A percentile compares a stretch with the other conserved stretches of the same genome.
Evolutionary conservation across 2,329 filamentous ascomycete genomes (phyloP).

Genomic region (Botrytis cinerea): DNA sequence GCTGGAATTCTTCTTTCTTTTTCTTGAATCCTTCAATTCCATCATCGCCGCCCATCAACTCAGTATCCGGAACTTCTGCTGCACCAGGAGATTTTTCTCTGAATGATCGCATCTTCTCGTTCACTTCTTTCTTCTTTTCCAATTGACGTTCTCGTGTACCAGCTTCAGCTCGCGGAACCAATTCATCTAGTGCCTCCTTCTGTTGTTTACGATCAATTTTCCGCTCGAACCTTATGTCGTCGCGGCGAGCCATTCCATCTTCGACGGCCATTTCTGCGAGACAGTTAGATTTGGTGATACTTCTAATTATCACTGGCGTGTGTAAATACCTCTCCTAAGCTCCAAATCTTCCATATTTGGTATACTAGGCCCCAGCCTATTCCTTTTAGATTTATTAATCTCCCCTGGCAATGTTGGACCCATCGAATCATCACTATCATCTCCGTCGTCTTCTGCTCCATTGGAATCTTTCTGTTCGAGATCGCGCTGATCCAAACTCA

Average conservation of each 20-base stretch:
- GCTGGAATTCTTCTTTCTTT: slow-evolving; percentile 63
- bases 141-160: slow-evolving; percentile 81
- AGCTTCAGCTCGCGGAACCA: slow-evolving; percentile 78
- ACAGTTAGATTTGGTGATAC: slow-evolving; percentile 21
- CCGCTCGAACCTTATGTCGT: slow-evolving; percentile 61
- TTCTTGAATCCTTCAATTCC: slow-evolving; percentile 68
- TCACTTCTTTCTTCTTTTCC: slow-evolving; percentile 77
- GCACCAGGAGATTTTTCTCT: slow-evolving; percentile 64
- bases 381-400: slow-evolving; percentile 36
- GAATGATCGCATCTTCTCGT: slow-evolving; percentile 74
- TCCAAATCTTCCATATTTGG: slow-evolving; percentile 75
- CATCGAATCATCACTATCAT: slow-evolving; percentile 44
- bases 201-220: slow-evolving; percentile 65
- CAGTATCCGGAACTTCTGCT: slow-evolving; percentile 68
- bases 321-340: slow-evolving; percentile 51
- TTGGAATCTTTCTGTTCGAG: background rate
- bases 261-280: slow-evolving; percentile 46
- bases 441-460: slow-evolving; percentile 25
- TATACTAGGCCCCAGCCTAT: slow-evolving; percentile 57
- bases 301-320: background rate
- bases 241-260: slow-evolving; percentile 48
- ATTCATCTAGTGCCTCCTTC: slow-evolving; percentile 74
- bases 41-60: slow-evolving; percentile 74
- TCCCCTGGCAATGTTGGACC: slow-evolving; percentile 51
- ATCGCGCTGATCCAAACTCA: slow-evolving; percentile 9